These are phyloP conservation scores for Brasilioporus rufonigricans DNA, from an alignment of 768 basidiomycete genomes.

Conservation along the genomic window DNA sequence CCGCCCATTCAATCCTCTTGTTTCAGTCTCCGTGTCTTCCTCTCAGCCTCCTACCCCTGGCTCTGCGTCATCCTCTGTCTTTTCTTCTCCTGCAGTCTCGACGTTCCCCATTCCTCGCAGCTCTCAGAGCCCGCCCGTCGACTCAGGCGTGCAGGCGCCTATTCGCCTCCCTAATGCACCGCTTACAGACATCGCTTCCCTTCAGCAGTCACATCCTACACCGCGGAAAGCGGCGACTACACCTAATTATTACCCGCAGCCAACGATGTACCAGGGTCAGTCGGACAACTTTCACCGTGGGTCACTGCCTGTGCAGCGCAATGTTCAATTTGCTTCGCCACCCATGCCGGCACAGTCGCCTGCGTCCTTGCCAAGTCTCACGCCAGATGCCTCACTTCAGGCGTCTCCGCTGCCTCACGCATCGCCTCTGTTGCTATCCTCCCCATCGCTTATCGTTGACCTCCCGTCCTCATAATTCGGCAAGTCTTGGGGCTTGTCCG, in stretches of 20 bases:
- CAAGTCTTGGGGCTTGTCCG: background rate
- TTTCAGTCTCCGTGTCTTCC: constrained; percentile 26
- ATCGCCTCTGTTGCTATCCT: constrained; percentile 29
- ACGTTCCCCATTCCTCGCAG: constrained; percentile 62
- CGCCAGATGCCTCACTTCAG: constrained; percentile 21
- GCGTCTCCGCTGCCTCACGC: constrained; percentile 26
- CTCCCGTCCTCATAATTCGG: constrained; percentile 18
- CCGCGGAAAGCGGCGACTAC: constrained; percentile 34
- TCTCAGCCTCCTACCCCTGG: constrained; percentile 37
- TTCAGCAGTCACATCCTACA: constrained; percentile 34
- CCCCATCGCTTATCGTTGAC: constrained; percentile 21
- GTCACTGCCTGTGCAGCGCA: constrained; percentile 31
- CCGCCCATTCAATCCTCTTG: background rate
- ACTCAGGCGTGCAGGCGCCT: constrained; percentile 41
- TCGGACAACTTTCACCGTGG: constrained; percentile 30
- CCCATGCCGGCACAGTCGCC: constrained; percentile 30
- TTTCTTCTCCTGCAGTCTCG: constrained; percentile 59
- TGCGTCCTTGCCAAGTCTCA: constrained; percentile 26
- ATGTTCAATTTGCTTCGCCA: constrained; percentile 29
- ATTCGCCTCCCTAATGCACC: constrained; percentile 77
- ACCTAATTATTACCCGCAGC: constrained; percentile 34
- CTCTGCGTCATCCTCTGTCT: constrained; percentile 63
- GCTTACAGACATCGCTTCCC: constrained; percentile 64
- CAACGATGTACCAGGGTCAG: constrained; percentile 28
- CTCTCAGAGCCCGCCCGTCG: constrained; percentile 47